phyloP scores from a whole-genome alignment of 768 basidiomycete species.

The Phallus indusiatus region DNA sequence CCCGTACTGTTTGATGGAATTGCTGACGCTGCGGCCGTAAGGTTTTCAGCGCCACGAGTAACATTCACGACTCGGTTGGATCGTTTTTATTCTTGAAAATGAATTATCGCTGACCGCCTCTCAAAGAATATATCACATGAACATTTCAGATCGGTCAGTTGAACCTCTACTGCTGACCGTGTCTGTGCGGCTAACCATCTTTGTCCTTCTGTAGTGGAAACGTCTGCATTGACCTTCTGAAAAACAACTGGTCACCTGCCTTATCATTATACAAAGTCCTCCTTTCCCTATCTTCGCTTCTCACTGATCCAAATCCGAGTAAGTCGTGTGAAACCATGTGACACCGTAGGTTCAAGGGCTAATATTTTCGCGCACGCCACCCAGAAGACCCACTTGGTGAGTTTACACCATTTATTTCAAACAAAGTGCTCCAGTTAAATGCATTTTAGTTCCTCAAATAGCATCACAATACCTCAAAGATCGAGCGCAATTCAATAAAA shows the following conservation, averaged over 20 bases:
- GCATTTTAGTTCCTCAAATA: conserved; percentile 50
- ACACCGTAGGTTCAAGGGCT: background rate
- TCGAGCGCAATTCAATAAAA: conserved; percentile 63
- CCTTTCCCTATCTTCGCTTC: conserved; percentile 82
- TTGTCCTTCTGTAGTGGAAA: conserved; percentile 63
- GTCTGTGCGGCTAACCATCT: background rate
- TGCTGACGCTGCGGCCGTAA: conserved; percentile 18
- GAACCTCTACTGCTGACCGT: background rate
- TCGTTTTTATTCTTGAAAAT: background rate
- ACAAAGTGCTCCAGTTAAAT: background rate
- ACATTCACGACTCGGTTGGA: conserved; percentile 61
- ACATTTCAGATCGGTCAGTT: conserved; percentile 25
- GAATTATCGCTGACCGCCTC: background rate
- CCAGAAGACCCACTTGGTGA: conserved; percentile 65
- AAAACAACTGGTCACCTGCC: conserved; percentile 91
- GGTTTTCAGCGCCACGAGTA: conserved; percentile 76
- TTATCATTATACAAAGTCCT: conserved; percentile 91
- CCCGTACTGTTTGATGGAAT: conserved; percentile 1
- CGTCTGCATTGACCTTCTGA: conserved; percentile 86
- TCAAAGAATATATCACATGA: conserved; percentile 80
- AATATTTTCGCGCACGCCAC: background rate
- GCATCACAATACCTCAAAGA: conserved; percentile 60
- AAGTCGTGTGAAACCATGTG: conserved; percentile 22
- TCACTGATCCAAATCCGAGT: conserved; percentile 94
- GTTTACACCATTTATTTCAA: conserved; percentile 8